phyloP scores from a whole-genome alignment of 116 monocot genomes.

The Zostera marina region DNA sequence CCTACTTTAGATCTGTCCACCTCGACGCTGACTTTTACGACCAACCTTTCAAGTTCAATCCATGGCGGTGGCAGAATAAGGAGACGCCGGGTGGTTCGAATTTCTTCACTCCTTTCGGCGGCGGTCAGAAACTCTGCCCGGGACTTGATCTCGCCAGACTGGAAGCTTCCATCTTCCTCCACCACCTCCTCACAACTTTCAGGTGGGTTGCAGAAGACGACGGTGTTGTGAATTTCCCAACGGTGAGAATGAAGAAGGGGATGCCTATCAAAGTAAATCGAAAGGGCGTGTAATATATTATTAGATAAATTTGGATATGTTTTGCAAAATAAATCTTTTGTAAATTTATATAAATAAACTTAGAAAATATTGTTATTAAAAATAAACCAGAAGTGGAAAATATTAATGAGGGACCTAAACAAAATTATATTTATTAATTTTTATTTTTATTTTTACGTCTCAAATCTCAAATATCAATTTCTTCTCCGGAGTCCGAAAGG shows the following conservation, averaged over 20 bases:
- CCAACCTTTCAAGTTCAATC: constrained; percentile 24
- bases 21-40: constrained; percentile 25
- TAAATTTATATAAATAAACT: too few species aligned
- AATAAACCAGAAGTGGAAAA: too few species aligned
- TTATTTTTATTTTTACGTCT: too few species aligned
- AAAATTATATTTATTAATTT: too few species aligned
- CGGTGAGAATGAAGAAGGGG: constrained; percentile 30
- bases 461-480: too few species aligned
- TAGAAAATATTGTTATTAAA: too few species aligned
- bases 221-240: constrained; percentile 28
- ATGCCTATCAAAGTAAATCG: constrained; percentile 17
- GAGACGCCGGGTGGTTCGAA: constrained; percentile 25
- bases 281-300: too few species aligned
- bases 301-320: too few species aligned
- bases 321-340: too few species aligned
- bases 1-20: constrained; percentile 30
- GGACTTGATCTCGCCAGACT: constrained; percentile 85
- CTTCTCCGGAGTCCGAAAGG: too few species aligned
- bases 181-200: constrained; percentile 76
- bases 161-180: constrained; percentile 76
- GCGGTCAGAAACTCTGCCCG: constrained; percentile 81
- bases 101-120: constrained; percentile 90
- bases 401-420: too few species aligned
- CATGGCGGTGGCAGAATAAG: constrained; percentile 44
- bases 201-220: constrained; percentile 42